Conservation (phyloP, 2,329 filamentous ascomycete genomes). For the Dactylellina sp. region DNA sequence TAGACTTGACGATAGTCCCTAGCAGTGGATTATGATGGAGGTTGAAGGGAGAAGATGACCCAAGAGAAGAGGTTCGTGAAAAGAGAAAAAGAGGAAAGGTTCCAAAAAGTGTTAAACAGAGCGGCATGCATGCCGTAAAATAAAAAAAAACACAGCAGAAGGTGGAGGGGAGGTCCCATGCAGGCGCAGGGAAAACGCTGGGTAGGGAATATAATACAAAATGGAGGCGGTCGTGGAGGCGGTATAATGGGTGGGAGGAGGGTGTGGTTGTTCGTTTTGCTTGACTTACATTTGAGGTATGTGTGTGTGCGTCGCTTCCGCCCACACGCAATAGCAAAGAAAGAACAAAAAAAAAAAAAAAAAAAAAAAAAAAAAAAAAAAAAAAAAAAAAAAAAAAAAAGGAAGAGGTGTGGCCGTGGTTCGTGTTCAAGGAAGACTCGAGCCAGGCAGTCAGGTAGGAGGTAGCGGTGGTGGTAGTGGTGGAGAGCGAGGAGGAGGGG, state of each 20-base stretch:
- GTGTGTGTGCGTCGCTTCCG: constrained; percentile 42
- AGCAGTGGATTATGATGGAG: constrained; percentile 58
- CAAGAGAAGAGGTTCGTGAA: constrained; percentile 25
- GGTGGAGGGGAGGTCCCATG: constrained; percentile 35
- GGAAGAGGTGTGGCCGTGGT: constrained; percentile 30
- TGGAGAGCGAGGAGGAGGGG: constrained; percentile 44
- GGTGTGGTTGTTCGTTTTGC: constrained; percentile 27
- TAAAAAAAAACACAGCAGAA: constrained; percentile 40
- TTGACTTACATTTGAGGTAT: constrained; percentile 54
- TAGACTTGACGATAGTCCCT: constrained; percentile 55
- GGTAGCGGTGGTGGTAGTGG: too few relatives aligned
- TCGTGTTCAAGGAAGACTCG: constrained; percentile 33
- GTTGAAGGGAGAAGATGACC: constrained; percentile 59
- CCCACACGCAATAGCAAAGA: constrained; percentile 14
- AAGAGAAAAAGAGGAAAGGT: constrained; percentile 54
- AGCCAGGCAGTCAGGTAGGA: constrained; percentile 23
- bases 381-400: constrained; percentile 9
- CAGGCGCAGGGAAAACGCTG: constrained; percentile 54
- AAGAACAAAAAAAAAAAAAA: constrained; percentile 61
- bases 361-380: constrained; percentile 59
- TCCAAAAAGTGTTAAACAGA: constrained; percentile 44
- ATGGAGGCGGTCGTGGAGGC: constrained; percentile 28
- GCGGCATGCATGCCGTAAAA: constrained; percentile 56
- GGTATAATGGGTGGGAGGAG: constrained; percentile 21
- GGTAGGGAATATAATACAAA: constrained; percentile 50